These are phyloP conservation scores for Afroboletus lepidellus DNA, from an alignment of 1,284 basidiomycete species.

Conservation along the genomic window DNA sequence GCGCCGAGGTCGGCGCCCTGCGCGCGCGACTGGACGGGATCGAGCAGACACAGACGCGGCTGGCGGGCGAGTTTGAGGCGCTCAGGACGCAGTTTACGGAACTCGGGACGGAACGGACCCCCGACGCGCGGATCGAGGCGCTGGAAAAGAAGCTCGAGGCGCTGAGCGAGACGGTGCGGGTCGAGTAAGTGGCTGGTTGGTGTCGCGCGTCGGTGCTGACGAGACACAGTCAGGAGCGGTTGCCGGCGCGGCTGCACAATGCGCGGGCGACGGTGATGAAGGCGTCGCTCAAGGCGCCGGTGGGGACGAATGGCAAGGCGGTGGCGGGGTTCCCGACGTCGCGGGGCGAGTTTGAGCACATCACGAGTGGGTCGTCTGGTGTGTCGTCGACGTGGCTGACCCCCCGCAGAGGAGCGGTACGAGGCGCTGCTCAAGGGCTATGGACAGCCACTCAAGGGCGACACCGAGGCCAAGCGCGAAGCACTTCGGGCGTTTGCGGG, in stretches of 20 bases:
- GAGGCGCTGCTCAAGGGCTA: conserved; percentile 21
- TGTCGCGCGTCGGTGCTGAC: neutral
- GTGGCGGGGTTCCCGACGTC: conserved; percentile 14
- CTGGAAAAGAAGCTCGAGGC: conserved; percentile 23
- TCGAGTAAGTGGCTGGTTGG: conserved; percentile 16
- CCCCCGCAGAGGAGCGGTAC: conserved; percentile 23
- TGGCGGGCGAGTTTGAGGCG: conserved; percentile 15
- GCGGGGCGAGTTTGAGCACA: conserved; percentile 28
- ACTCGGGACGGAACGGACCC: neutral
- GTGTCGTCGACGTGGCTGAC: neutral
- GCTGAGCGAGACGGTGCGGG: conserved; percentile 17
- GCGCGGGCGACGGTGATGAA: conserved; percentile 26
- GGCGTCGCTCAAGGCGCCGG: conserved; percentile 13
- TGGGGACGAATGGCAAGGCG: conserved; percentile 17
- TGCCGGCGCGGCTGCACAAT: conserved; percentile 22
- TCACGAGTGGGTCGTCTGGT: conserved; percentile 17
- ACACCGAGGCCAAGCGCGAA: conserved; percentile 25
- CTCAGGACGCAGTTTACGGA: conserved; percentile 7
- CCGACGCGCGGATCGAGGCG: no score
- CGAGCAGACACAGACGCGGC: conserved; percentile 16
- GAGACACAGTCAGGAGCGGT: conserved; percentile 12
- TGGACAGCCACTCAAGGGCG: conserved; percentile 18
- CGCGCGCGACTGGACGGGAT: conserved; percentile 15
- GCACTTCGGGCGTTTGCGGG: conserved; percentile 18
- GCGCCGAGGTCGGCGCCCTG: conserved; percentile 10